These are phyloP conservation scores for Myochromella boudieri DNA, from an alignment of 768 basidiomycete genomes.

Conservation along the genomic window DNA sequence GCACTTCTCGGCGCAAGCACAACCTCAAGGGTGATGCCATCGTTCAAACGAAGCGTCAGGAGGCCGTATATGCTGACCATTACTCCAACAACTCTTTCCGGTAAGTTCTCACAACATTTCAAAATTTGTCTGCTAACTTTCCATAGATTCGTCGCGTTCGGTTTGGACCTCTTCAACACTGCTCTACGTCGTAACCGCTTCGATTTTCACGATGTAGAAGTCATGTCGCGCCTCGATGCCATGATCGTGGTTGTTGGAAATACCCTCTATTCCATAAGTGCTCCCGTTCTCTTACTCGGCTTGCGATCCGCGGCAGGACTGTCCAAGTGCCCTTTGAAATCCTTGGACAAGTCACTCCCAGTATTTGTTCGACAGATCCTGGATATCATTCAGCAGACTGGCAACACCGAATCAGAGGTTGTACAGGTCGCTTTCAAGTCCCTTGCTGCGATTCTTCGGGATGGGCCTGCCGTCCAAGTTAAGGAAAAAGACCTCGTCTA, in stretches of 20 bases:
- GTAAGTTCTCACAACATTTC: slow-evolving; percentile 33
- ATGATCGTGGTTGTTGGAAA: slow-evolving; percentile 89
- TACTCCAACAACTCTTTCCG: slow-evolving; percentile 88
- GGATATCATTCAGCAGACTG: slow-evolving; percentile 76
- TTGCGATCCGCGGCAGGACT: slow-evolving; percentile 81
- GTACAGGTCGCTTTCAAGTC: slow-evolving; percentile 88
- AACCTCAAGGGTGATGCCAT: slow-evolving; percentile 55
- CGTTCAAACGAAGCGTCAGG: slow-evolving; percentile 77
- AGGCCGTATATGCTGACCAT: slow-evolving; percentile 55
- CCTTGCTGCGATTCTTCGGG: slow-evolving; percentile 86
- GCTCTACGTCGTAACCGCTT: slow-evolving; percentile 86
- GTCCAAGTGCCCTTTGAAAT: slow-evolving; percentile 79
- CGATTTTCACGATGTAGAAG: slow-evolving; percentile 72
- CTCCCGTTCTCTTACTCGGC: slow-evolving; percentile 71
- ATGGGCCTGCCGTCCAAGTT: slow-evolving; percentile 75
- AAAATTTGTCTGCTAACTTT: slow-evolving; percentile 5
- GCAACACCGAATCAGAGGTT: slow-evolving; percentile 87
- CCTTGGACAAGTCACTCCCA: slow-evolving; percentile 72
- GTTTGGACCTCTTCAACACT: slow-evolving; percentile 87
- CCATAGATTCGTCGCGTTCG: slow-evolving; percentile 82
- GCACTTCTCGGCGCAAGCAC: slow-evolving; percentile 34
- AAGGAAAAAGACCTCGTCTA: slow-evolving; percentile 89
- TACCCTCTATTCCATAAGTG: slow-evolving; percentile 82
- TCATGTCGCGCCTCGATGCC: slow-evolving; percentile 81
- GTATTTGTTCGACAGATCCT: slow-evolving; percentile 84